phyloP scores from a whole-genome alignment of 148 eudicot genomes.

The Camellia japonica region DNA sequence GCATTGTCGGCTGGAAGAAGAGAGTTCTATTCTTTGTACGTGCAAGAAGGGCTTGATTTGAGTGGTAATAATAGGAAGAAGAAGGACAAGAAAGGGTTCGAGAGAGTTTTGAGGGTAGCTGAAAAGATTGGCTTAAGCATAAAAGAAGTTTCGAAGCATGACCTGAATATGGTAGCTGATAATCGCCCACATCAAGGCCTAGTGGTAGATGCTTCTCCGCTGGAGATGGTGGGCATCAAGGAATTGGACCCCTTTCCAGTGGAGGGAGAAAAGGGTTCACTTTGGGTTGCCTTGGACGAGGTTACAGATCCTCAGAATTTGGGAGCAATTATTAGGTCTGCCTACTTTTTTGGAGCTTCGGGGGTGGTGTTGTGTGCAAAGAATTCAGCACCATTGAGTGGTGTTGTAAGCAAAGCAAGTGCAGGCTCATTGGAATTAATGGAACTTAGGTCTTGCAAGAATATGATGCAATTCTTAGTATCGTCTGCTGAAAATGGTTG shows the following conservation, averaged over 20 bases:
- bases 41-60: slow-evolving; percentile 83
- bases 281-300: slow-evolving; percentile 97
- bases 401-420: slow-evolving; percentile 98
- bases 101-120: slow-evolving; percentile 67
- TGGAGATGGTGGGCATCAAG: slow-evolving; percentile 77
- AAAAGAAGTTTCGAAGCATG: slow-evolving; percentile 85
- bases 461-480: slow-evolving; percentile 94
- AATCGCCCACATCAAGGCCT: slow-evolving; percentile 97
- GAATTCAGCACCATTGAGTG: slow-evolving; percentile 96
- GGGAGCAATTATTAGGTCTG: slow-evolving; percentile 87
- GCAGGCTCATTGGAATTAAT: slow-evolving; percentile 92
- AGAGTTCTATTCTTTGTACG: slow-evolving; percentile 72
- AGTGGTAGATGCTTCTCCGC: slow-evolving; percentile 88
- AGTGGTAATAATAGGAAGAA: slow-evolving; percentile 73
- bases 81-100: slow-evolving; percentile 96
- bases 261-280: slow-evolving; percentile 49
- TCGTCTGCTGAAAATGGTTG: slow-evolving; percentile 88
- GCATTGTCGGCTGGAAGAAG: slow-evolving; percentile 80
- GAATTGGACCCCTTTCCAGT: slow-evolving; percentile 58
- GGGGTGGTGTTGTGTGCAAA: slow-evolving; percentile 93
- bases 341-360: slow-evolving; percentile 90
- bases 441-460: slow-evolving; percentile 87
- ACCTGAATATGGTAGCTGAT: slow-evolving; percentile 87
- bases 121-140: slow-evolving; percentile 66
- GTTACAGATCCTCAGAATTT: slow-evolving; percentile 96